Conservation (phyloP, 352 stramenopile genomes). For the Phytophthora agathidicida region DNA sequence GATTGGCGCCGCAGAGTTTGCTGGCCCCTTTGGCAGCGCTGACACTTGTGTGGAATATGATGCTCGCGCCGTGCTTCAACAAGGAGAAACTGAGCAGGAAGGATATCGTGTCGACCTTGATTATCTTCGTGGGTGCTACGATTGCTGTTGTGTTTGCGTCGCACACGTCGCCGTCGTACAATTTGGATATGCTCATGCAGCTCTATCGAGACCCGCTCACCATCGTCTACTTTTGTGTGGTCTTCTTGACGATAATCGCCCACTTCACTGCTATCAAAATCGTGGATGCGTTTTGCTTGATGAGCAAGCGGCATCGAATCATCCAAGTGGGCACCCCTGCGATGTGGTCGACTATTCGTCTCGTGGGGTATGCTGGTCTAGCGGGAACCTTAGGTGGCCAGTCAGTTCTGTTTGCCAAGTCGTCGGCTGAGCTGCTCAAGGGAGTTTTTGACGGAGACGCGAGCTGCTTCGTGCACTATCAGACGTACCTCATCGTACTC, state of each 20-base stretch:
- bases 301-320: conserved; percentile 73
- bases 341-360: conserved; percentile 68
- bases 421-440: conserved; percentile 78
- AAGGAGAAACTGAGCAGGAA: conserved; percentile 86
- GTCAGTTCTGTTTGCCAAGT: conserved; percentile 89
- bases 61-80: conserved; percentile 87
- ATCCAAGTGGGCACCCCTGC: conserved; percentile 71
- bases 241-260: conserved; percentile 36
- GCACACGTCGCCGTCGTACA: conserved; percentile 86
- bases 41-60: conserved; percentile 94
- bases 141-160: conserved; percentile 85
- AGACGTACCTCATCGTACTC: conserved; percentile 73
- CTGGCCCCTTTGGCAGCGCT: conserved; percentile 87
- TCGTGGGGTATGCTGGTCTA: conserved; percentile 80
- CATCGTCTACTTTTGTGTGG: conserved; percentile 58
- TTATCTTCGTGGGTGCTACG: conserved; percentile 86
- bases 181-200: conserved; percentile 75
- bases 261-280: conserved; percentile 76
- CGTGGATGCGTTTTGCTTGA: conserved; percentile 70
- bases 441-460: conserved; percentile 67
- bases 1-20: conserved; percentile 88
- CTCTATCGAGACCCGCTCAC: conserved; percentile 82
- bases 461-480: conserved; percentile 57
- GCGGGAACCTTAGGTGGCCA: conserved; percentile 82
- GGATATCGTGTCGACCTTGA: conserved; percentile 78